These are phyloP conservation scores for Ceratobasidium sp. DNA, from an alignment of 1,284 basidiomycete genomes.

Conservation along the genomic window DNA sequence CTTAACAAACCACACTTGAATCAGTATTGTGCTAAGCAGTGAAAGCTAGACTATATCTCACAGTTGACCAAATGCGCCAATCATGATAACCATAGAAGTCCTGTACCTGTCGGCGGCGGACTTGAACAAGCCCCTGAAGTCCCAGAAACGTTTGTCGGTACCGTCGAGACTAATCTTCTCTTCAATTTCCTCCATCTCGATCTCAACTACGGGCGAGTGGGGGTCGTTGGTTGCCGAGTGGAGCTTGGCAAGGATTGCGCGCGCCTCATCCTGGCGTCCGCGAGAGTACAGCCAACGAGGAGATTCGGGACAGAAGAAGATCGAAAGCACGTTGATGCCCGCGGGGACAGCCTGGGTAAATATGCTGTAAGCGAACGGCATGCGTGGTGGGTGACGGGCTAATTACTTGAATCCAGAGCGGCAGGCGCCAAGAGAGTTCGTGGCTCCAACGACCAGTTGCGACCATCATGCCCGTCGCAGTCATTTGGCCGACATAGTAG, in stretches of 20 bases:
- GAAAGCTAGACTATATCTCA: slow-evolving; percentile 54
- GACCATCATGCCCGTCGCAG: slow-evolving; percentile 64
- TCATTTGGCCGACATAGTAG: slow-evolving; percentile 66
- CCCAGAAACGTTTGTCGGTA: slow-evolving; percentile 60
- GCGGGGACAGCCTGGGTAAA: slow-evolving; percentile 58
- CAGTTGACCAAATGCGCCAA: slow-evolving; percentile 60
- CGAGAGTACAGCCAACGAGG: slow-evolving; percentile 64
- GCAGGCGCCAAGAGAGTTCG: slow-evolving; percentile 61
- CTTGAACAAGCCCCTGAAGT: slow-evolving; percentile 63
- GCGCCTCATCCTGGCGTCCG: slow-evolving; percentile 58
- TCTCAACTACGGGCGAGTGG: slow-evolving; percentile 62
- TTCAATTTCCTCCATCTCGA: slow-evolving; percentile 65
- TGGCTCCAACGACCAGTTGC: slow-evolving; percentile 61
- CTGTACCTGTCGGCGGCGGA: slow-evolving; percentile 60
- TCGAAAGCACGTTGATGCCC: slow-evolving; percentile 58
- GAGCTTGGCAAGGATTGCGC: slow-evolving; percentile 58
- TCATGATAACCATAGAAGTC: slow-evolving; percentile 63
- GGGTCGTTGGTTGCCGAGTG: slow-evolving; percentile 61
- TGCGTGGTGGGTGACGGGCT: background rate
- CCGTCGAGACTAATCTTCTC: slow-evolving; percentile 61
- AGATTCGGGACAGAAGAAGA: slow-evolving; percentile 63
- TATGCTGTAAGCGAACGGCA: background rate
- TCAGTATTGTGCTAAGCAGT: slow-evolving; percentile 13
- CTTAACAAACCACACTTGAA: background rate
- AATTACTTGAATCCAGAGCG: slow-evolving; percentile 61